Percentiles rank a stretch among this genome's conserved stretches.
phyloP scores from a whole-genome alignment of 2,329 filamentous ascomycete species.

The Phyllosticta citribraziliensis region DNA sequence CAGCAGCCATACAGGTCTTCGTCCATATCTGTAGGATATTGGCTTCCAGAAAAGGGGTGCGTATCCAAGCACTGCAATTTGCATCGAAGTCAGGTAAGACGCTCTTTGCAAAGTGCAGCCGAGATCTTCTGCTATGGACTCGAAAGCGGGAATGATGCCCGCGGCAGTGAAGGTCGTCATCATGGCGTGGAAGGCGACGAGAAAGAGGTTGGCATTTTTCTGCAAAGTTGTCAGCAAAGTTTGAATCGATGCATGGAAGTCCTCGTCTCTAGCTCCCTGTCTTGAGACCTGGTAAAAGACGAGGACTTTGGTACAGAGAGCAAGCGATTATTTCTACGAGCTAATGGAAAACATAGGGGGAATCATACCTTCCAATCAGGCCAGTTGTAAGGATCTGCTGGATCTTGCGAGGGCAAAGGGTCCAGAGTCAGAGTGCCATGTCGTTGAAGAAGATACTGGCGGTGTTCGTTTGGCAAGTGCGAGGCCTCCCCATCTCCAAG shows the following conservation, averaged over 20 bases:
- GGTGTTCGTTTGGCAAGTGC: conserved; percentile 34
- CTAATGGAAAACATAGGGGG: not conserved
- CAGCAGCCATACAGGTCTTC: conserved; percentile 45
- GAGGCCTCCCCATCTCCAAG: conserved; percentile 18
- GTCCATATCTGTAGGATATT: conserved; percentile 43
- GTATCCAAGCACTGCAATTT: conserved; percentile 44
- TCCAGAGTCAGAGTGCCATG: conserved; percentile 47
- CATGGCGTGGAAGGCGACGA: conserved; percentile 48
- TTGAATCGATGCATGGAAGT: too few relatives aligned
- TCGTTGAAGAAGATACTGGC: conserved; percentile 40
- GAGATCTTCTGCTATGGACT: conserved; percentile 43
- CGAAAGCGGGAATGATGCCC: conserved; percentile 45
- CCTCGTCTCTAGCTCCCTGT: not conserved
- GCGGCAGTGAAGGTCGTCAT: conserved; percentile 49
- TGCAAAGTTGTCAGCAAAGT: conserved; percentile 15
- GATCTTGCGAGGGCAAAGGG: conserved; percentile 40
- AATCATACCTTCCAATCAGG: conserved; percentile 37
- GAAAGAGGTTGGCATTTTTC: conserved; percentile 43
- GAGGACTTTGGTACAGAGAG: not conserved
- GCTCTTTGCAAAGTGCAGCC: conserved; percentile 38
- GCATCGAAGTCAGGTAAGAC: conserved; percentile 46
- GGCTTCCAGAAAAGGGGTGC: conserved; percentile 49
- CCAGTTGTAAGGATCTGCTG: conserved; percentile 49
- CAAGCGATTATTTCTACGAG: not conserved
- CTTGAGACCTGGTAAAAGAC: too few relatives aligned